Evolutionary conservation across 768 basidiomycete species (phyloP), one percentile per base, ranked within the genome.

Genomic region (Macrolepiota fuliginosa): DNA sequence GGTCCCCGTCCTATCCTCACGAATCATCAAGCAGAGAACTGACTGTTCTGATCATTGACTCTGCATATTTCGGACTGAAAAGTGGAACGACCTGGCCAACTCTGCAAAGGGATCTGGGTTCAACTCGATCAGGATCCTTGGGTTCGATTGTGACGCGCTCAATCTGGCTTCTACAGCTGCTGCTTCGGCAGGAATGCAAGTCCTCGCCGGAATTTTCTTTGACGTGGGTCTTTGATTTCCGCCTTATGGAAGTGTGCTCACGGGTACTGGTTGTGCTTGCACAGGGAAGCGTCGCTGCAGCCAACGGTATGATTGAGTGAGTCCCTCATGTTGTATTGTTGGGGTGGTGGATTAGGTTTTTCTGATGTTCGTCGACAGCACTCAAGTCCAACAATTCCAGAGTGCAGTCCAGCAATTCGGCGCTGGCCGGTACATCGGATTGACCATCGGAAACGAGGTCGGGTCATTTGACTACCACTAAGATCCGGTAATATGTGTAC

Each of bases 401-500:
- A 52, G 61, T 7, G 75, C 76, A 12, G 71, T 71, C 56, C 62
- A 36, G 6, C 70, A 69, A 58, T 77, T 72, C 36, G 76, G 76
- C 7, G 62, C 70, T 2, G 68, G 67, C 2, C 65, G 71, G 60
- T 79, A 72, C 63, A 63, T 70, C 51, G 77, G 74, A 4, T 65
- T 78, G 50, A 73, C 75, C 0, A 65, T 78, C 53, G 76, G 76
- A 49, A 78, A 78, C 54, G 77, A 78, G 68, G 73, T 72, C 4
- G 52, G 65, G 2, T 32, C 39, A n/a, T 12, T 27, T n/a, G 12
- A 35, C 37, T 3, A 25, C 39, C 24, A 36, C 27, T n/a, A 15
- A 27, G 47, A 12, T 22, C 1, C 24, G 2, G 13, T 24, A 22
- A 3, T 32, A 7, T 32, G 29, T 32, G 3, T 32, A 46, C 45